Evolutionary conservation across 2,329 filamentous ascomycete genomes (phyloP).

Genomic region (Mollisiaceae sp.): DNA sequence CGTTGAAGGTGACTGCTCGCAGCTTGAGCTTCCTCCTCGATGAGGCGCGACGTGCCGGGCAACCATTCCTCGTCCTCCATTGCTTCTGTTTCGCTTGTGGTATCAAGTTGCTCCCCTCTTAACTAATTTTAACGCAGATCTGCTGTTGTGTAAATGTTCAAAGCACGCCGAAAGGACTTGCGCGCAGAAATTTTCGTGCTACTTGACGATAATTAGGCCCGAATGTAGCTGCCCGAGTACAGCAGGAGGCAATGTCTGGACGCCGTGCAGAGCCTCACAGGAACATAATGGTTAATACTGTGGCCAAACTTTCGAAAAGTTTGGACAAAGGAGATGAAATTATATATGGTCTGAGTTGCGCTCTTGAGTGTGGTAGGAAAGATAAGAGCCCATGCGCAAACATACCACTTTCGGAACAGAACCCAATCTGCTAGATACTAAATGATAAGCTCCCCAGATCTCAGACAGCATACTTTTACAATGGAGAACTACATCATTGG

Average conservation of each 20-base stretch:
- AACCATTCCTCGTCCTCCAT: constrained; percentile 29
- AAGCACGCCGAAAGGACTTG: neutral
- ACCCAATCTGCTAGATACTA: neutral
- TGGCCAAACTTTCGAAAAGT: neutral
- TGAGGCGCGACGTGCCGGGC: constrained; percentile 35
- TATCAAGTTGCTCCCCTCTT: neutral
- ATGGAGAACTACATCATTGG: constrained; percentile 3
- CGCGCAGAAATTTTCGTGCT: constrained; percentile 4
- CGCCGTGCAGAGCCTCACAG: constrained; percentile 1
- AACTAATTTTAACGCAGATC: neutral
- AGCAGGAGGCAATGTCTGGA: constrained; percentile 1
- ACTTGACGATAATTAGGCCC: constrained; percentile 3
- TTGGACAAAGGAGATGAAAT: neutral
- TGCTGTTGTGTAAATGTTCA: neutral
- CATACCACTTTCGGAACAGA: neutral
- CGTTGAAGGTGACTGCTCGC: constrained; percentile 32
- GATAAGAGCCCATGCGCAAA: neutral
- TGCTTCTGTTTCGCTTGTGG: too few relatives aligned
- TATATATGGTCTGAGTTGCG: neutral
- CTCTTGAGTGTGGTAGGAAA: constrained; percentile 2
- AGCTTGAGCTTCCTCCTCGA: constrained; percentile 30
- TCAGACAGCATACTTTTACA: neutral
- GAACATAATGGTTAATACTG: neutral
- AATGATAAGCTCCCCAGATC: constrained; percentile 2
- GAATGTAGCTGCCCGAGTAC: neutral